Evolutionary conservation across 306 rosid species (phyloP), one percentile per base, ranked within the genome.

Genomic region (Medicago lupulina): DNA sequence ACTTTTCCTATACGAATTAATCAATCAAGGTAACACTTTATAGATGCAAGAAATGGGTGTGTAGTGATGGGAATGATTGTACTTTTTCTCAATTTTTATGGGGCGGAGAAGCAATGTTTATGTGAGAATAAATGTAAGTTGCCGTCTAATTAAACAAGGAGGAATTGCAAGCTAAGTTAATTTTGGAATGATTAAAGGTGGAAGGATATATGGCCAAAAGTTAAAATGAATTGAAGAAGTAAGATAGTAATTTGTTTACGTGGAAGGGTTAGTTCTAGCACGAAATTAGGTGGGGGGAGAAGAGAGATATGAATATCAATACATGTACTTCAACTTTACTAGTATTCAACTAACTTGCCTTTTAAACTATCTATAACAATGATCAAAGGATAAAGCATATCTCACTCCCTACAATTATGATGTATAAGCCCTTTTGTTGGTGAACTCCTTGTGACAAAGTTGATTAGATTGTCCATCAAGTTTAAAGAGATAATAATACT

Each of bases 131-230:
- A 8, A 19, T 55, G 38, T 54, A 17, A 19, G 28, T 49, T 58
- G 79, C 28, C 14, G 46, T 50, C 16, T 6, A 63, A 63, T 63
- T 63, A 82, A 71, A 71, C 71, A 76, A 71, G 70, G 54, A 28
- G 81, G 74, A 41, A 81, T 81, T 81, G 38, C 12, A 82, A 82
- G 85, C 79, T 17, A 77, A 77, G 85, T 77, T 77, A 77, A 49
- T 63, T 2, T 2, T 40, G 58, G 15, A 76, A 81, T 71, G 49
- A 81, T 81, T 71, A 51, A 43, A 73, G 81, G 54, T 61, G 65
- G 62, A 18, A 54, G 51, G 64, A 67, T n/a, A 14, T 53, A 34
- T 71, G 74, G 44, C 41, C 21, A 7, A 64, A 70, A 39, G 38
- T 12, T 59, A 49, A 17, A 75, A 51, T 7, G 8, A n/a, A 41